These are phyloP conservation scores for Tulasnella sp. DNA, from an alignment of 768 basidiomycete species.

Conservation along the genomic window DNA sequence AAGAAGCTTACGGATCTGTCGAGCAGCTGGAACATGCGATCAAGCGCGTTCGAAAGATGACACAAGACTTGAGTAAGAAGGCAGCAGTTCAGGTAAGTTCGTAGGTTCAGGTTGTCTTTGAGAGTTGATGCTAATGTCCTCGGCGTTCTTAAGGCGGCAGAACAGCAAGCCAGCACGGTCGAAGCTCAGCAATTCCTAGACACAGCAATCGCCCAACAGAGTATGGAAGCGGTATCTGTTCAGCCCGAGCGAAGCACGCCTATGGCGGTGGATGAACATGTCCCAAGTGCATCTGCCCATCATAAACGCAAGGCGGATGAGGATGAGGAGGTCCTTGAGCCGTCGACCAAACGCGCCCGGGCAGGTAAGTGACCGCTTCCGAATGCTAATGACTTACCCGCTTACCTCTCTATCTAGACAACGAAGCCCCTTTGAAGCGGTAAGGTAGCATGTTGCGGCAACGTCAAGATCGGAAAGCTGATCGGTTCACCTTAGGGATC, in stretches of 20 bases:
- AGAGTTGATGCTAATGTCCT: neutral
- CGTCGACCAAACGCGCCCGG: neutral
- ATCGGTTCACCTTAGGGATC: slow-evolving; percentile 47
- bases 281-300: neutral
- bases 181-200: neutral
- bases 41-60: slow-evolving; percentile 54
- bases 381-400: neutral
- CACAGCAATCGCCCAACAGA: neutral
- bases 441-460: neutral
- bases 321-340: slow-evolving; percentile 4
- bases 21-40: slow-evolving; percentile 43
- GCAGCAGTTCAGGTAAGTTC: slow-evolving; percentile 7
- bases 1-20: slow-evolving; percentile 67
- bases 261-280: slow-evolving; percentile 12
- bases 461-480: neutral
- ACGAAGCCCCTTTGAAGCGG: slow-evolving; percentile 9
- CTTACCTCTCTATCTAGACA: slow-evolving; percentile 1
- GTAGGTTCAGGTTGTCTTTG: neutral
- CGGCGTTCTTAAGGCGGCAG: neutral
- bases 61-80: slow-evolving; percentile 28
- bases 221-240: neutral
- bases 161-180: neutral
- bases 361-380: neutral
- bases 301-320: slow-evolving; percentile 23
- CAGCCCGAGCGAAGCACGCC: neutral